Evolutionary conservation across 177 flowering plant species (phyloP).

Genomic region (Vitis hybrid): DNA sequence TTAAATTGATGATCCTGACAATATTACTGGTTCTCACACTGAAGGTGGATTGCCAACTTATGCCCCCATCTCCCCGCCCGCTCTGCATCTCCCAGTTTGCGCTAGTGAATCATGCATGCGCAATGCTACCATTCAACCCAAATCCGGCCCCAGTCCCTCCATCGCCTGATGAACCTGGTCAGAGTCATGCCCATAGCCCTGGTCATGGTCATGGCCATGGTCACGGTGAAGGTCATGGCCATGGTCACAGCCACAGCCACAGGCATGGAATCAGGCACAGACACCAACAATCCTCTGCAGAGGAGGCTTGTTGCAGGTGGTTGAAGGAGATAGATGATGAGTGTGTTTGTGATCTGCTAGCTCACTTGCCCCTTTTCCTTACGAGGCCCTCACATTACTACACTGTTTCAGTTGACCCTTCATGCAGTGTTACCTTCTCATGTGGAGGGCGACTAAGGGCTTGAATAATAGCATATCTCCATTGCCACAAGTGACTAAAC

Average conservation of each 20-base stretch:
- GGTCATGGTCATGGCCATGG: background rate
- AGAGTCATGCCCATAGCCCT: background rate
- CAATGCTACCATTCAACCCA: conserved; percentile 21
- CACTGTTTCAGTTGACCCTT: conserved; percentile 25
- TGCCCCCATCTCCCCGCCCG: conserved; percentile 16
- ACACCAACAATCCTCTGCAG: conserved; percentile 6
- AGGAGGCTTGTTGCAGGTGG: conserved; percentile 53
- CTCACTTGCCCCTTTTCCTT: conserved; percentile 50
- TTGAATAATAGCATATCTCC: background rate
- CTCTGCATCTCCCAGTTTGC: conserved; percentile 53
- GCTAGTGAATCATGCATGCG: conserved; percentile 55
- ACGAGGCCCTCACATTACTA: conserved; percentile 39
- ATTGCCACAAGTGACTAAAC: conserved; percentile 9
- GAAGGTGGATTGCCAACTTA: background rate
- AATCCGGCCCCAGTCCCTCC: conserved; percentile 9
- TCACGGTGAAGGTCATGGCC: conserved; percentile 5
- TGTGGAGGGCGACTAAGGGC: conserved; percentile 30
- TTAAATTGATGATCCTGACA: background rate
- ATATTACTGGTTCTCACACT: conserved; percentile 6
- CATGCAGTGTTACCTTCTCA: conserved; percentile 33
- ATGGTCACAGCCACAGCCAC: conserved; percentile 8
- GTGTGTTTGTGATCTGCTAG: conserved; percentile 55
- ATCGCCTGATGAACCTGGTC: conserved; percentile 1
- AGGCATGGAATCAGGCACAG: conserved; percentile 7
- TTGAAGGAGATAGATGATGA: conserved; percentile 35